These are phyloP conservation scores for Kodamaea anthophila DNA, from an alignment of 1,139 yeast species.

Conservation along the genomic window DNA sequence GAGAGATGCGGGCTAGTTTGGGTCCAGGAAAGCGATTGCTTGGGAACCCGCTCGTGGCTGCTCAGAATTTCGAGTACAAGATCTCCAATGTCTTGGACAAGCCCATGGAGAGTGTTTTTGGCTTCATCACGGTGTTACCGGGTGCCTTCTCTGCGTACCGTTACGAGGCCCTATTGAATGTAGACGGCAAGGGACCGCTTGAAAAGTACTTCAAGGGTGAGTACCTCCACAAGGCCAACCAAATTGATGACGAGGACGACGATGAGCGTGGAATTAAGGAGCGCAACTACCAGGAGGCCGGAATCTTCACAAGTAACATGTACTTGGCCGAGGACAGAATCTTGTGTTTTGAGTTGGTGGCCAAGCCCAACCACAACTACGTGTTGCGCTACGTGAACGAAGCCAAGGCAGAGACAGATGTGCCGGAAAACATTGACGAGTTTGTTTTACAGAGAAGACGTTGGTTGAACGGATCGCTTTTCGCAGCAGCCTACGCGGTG, in stretches of 20 bases:
- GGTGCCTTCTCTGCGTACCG: conserved; percentile 87
- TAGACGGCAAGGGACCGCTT: conserved; percentile 62
- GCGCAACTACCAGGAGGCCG: conserved; percentile 42
- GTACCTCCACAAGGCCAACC: conserved; percentile 50
- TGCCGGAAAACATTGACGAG: conserved; percentile 67
- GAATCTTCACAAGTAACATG: conserved; percentile 78
- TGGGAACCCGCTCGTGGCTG: conserved; percentile 71
- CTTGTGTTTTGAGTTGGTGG: conserved; percentile 74
- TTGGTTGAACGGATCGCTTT: conserved; percentile 82
- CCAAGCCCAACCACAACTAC: conserved; percentile 59
- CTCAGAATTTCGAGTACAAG: conserved; percentile 80
- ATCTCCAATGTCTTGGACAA: conserved; percentile 78
- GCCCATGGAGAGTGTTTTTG: conserved; percentile 79
- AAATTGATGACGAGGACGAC: conserved; percentile 28
- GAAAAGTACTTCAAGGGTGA: conserved; percentile 80
- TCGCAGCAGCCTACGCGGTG: conserved; percentile 73
- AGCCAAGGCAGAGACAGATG: conserved; percentile 81
- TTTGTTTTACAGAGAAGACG: conserved; percentile 73
- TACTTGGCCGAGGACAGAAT: conserved; percentile 83
- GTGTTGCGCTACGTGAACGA: conserved; percentile 65
- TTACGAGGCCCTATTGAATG: conserved; percentile 62
- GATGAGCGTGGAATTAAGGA: conserved; percentile 41
- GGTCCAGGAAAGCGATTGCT: conserved; percentile 53
- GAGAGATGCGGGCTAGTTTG: conserved; percentile 68
- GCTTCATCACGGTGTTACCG: conserved; percentile 75